phyloP scores from a whole-genome alignment of 345 rosid genomes.

The Combretum micranthum region DNA sequence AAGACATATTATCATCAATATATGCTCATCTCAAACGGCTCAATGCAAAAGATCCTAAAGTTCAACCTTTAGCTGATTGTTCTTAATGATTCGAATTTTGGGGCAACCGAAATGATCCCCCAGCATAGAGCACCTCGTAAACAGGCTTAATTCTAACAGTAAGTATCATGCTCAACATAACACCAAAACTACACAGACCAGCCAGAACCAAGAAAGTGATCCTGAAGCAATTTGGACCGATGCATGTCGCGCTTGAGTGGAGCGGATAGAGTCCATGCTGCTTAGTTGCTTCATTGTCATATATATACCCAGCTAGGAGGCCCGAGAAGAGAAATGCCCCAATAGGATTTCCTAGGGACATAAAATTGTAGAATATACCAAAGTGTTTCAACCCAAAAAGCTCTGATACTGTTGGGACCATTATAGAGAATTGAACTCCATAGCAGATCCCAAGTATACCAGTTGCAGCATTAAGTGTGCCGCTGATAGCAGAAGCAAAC shows the following conservation, averaged over 20 bases:
- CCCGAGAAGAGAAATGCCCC: slow-evolving; percentile 68
- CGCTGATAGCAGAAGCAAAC: slow-evolving; percentile 46
- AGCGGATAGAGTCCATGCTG: slow-evolving; percentile 25
- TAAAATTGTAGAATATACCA: slow-evolving; percentile 47
- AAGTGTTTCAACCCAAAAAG: slow-evolving; percentile 60
- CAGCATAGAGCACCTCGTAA: slow-evolving; percentile 50
- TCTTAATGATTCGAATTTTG: slow-evolving; percentile 29
- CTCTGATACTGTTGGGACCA: slow-evolving; percentile 66
- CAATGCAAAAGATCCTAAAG: no score
- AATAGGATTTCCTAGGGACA: slow-evolving; percentile 56
- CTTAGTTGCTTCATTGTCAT: slow-evolving; percentile 52
- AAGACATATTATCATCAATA: no score
- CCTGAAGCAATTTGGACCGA: slow-evolving; percentile 60
- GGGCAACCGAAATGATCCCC: slow-evolving; percentile 52
- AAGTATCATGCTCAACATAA: slow-evolving; percentile 35
- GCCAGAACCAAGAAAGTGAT: slow-evolving; percentile 57
- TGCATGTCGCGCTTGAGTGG: slow-evolving; percentile 31
- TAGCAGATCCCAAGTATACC: slow-evolving; percentile 57
- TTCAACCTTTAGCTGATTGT: no score
- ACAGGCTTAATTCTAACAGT: slow-evolving; percentile 48
- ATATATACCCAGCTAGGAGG: slow-evolving; percentile 51
- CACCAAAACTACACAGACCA: slow-evolving; percentile 36
- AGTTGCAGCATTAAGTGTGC: slow-evolving; percentile 44
- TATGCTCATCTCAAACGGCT: no score
- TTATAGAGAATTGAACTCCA: slow-evolving; percentile 55